Conservation (phyloP, 495 filamentous ascomycete genomes). For the Daldinia vernicosa region DNA sequence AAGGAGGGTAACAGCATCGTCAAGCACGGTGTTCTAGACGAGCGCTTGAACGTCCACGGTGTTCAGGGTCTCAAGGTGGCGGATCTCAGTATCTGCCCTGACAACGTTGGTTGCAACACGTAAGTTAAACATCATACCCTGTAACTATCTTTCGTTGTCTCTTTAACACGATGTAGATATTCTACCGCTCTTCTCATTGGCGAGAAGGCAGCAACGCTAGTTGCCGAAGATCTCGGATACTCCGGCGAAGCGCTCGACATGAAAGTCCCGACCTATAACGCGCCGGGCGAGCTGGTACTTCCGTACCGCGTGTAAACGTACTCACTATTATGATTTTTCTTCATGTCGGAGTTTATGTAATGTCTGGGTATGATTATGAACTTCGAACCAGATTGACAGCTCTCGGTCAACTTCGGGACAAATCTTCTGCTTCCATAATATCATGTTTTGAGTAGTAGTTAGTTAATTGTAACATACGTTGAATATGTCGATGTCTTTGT, state of each 20-base stretch:
- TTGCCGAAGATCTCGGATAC: conserved; percentile 81
- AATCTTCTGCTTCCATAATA: background rate
- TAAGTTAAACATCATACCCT: conserved; percentile 48
- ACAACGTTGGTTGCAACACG: conserved; percentile 85
- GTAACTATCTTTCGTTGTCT: background rate
- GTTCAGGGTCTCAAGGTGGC: conserved; percentile 84
- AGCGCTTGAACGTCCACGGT: conserved; percentile 81
- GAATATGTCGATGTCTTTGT: background rate
- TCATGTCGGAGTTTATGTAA: conserved; percentile 11
- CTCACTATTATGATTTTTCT: background rate
- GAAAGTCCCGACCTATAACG: conserved; percentile 72
- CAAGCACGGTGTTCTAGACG: conserved; percentile 82
- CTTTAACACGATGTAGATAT: conserved; percentile 48
- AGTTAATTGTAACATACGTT: conserved; percentile 24
- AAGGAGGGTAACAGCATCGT: conserved; percentile 80
- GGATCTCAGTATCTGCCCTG: conserved; percentile 81
- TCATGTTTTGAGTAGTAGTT: background rate
- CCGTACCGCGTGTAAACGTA: conserved; percentile 42
- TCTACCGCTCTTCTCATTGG: conserved; percentile 81
- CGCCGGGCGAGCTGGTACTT: conserved; percentile 60
- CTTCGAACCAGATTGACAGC: conserved; percentile 26
- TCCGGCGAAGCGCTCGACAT: conserved; percentile 77
- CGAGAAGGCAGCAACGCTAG: conserved; percentile 79
- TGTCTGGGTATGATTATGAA: conserved; percentile 5
- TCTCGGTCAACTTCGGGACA: background rate